Conservation (phyloP, 2,329 filamentous ascomycete genomes). For the Talaromyces sp. region DNA sequence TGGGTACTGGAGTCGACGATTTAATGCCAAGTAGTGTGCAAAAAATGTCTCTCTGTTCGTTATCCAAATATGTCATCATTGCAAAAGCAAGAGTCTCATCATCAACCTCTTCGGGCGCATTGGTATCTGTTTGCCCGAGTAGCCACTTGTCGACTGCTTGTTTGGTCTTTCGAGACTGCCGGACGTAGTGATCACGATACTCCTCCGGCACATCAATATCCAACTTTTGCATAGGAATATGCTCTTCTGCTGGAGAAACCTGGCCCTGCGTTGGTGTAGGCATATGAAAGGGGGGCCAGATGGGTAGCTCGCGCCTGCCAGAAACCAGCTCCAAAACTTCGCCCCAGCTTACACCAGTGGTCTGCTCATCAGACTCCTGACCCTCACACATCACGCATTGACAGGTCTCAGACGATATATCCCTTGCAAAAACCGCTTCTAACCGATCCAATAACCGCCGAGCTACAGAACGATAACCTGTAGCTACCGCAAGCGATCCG, state of each 20-base stretch:
- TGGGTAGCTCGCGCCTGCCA: slow-evolving; percentile 77
- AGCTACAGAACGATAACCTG: slow-evolving; percentile 91
- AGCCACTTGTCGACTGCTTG: slow-evolving; percentile 91
- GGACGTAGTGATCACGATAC: slow-evolving; percentile 86
- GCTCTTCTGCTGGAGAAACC: slow-evolving; percentile 53
- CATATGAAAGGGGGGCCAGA: slow-evolving; percentile 84
- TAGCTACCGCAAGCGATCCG: slow-evolving; percentile 90
- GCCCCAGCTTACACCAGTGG: slow-evolving; percentile 78
- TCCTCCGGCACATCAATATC: slow-evolving; percentile 94
- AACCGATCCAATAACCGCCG: slow-evolving; percentile 82
- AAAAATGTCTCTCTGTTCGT: slow-evolving; percentile 74
- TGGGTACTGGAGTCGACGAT: slow-evolving; percentile 58
- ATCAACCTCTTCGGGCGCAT: slow-evolving; percentile 82
- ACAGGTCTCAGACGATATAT: slow-evolving; percentile 84
- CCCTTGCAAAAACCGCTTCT: slow-evolving; percentile 89
- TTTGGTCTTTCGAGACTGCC: slow-evolving; percentile 88
- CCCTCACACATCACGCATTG: slow-evolving; percentile 77
- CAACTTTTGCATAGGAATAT: slow-evolving; percentile 68
- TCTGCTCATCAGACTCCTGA: slow-evolving; percentile 56
- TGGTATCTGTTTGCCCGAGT: slow-evolving; percentile 70
- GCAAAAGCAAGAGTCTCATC: slow-evolving; percentile 93
- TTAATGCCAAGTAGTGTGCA: slow-evolving; percentile 70
- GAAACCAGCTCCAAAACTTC: slow-evolving; percentile 92
- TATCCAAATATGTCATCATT: slow-evolving; percentile 80
- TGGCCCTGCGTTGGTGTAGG: slow-evolving; percentile 55